phyloP scores from a whole-genome alignment of 2,329 filamentous ascomycete species.

The Berkeleyomyces rouxiae region DNA sequence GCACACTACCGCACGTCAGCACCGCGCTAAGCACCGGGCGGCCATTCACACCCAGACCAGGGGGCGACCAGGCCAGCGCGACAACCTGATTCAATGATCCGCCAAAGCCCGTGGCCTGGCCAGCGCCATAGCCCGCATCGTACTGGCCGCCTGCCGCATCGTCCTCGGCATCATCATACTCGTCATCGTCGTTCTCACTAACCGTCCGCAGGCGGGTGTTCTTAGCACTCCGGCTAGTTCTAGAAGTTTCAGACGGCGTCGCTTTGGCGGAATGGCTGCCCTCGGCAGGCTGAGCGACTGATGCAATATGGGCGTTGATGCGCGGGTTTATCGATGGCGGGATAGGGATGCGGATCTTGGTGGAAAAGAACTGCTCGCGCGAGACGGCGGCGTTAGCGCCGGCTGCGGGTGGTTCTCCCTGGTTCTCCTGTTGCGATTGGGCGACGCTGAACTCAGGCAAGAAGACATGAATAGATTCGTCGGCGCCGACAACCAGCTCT shows the following conservation, averaged over 20 bases:
- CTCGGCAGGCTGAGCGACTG: not conserved
- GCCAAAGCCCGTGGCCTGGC: constrained; percentile 31
- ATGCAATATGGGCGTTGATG: constrained; percentile 9
- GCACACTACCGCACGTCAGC: constrained; percentile 32
- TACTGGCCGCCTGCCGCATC: constrained; percentile 18
- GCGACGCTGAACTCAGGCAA: constrained; percentile 28
- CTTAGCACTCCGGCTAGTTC: not conserved
- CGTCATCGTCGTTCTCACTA: constrained; percentile 9
- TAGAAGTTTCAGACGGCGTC: not conserved
- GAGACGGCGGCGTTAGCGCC: constrained; percentile 16
- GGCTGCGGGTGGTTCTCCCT: constrained; percentile 1
- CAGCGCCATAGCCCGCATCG: constrained; percentile 29
- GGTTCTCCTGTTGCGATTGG: constrained; percentile 10
- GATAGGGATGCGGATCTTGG: constrained; percentile 14
- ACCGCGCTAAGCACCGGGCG: constrained; percentile 35
- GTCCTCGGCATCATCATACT: constrained; percentile 16
- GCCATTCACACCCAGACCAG: constrained; percentile 37
- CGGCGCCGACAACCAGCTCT: constrained; percentile 39
- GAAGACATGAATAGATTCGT: constrained; percentile 37
- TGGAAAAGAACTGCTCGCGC: constrained; percentile 15
- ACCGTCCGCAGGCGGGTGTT: not conserved
- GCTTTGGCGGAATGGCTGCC: not conserved
- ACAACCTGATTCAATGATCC: constrained; percentile 38
- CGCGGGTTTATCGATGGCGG: constrained; percentile 11
- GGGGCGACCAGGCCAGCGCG: constrained; percentile 39